Evolutionary conservation across 2,329 filamentous ascomycete genomes (phyloP).

Genomic region (Penicillium sp.): DNA sequence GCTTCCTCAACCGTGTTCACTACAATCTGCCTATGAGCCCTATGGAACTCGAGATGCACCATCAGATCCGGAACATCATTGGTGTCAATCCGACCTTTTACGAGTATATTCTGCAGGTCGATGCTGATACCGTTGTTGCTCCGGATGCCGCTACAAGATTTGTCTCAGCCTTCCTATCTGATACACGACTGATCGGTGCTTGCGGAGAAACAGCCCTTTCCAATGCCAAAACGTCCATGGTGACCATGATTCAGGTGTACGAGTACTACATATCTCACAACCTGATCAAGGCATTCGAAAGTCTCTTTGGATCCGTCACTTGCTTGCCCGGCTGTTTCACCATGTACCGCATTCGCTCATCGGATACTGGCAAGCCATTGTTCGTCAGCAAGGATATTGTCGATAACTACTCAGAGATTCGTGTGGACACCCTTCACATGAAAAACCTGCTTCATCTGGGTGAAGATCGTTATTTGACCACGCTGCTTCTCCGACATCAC

Average conservation of each 20-base stretch:
- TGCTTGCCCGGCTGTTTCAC: constrained; percentile 98
- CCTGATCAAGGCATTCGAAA: constrained; percentile 93
- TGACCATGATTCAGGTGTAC: constrained; percentile 99
- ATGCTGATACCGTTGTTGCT: constrained; percentile 93
- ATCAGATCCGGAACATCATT: constrained; percentile 98
- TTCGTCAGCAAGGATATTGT: constrained; percentile 94
- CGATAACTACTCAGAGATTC: constrained; percentile 82
- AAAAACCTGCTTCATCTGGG: constrained; percentile 96
- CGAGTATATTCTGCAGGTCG: constrained; percentile 93
- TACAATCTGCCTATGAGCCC: constrained; percentile 97
- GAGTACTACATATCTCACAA: constrained; percentile 99
- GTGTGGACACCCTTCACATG: constrained; percentile 96
- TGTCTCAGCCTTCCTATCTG: constrained; percentile 83
- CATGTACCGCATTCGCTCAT: constrained; percentile 96
- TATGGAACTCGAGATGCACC: constrained; percentile 95
- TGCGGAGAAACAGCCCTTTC: constrained; percentile 93
- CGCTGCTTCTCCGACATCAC: constrained; percentile 87
- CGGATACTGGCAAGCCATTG: constrained; percentile 89
- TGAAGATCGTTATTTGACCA: constrained; percentile 96
- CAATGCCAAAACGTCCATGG: constrained; percentile 87
- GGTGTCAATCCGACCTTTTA: constrained; percentile 98
- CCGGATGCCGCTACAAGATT: constrained; percentile 87
- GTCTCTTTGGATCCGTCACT: constrained; percentile 93
- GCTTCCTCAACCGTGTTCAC: constrained; percentile 97
- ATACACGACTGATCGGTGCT: constrained; percentile 87